Evolutionary conservation across 1,139 yeast genomes (phyloP).

Genomic region (Candida freyschussii): DNA sequence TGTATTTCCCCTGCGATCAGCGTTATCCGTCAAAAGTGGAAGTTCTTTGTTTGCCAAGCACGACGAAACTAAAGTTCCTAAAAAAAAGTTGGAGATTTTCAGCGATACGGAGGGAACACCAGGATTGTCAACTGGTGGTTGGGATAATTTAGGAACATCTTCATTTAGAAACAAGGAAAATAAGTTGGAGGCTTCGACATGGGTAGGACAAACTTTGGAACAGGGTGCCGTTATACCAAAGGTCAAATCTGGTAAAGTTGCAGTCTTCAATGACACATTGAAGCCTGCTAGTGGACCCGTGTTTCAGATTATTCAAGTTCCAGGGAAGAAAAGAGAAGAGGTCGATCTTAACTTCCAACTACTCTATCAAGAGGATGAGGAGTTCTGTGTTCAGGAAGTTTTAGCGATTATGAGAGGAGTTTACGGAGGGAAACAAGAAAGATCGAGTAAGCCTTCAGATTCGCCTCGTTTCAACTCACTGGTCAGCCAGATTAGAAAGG

Average conservation of each 20-base stretch:
- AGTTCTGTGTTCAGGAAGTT: conserved; percentile 58
- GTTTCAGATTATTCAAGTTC: conserved; percentile 44
- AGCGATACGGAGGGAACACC: conserved; percentile 16
- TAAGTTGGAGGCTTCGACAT: conserved; percentile 47
- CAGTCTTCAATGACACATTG: conserved; percentile 40
- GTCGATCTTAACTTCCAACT: conserved; percentile 59
- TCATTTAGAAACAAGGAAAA: conserved; percentile 63
- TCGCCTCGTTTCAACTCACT: conserved; percentile 5
- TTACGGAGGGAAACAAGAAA: conserved; percentile 7
- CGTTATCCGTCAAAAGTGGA: conserved; percentile 22
- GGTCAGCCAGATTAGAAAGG: conserved; percentile 1
- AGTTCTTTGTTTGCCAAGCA: conserved; percentile 27
- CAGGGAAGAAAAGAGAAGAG: conserved; percentile 62
- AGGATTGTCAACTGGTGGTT: conserved; percentile 28
- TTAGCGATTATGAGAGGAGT: conserved; percentile 43
- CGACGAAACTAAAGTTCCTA: conserved; percentile 14
- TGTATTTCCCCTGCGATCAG: conserved; percentile 24
- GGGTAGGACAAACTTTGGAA: conserved; percentile 59
- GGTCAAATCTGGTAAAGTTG: conserved; percentile 27
- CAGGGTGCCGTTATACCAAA: conserved; percentile 29
- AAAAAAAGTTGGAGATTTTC: conserved; percentile 21
- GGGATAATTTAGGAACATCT: conserved; percentile 51
- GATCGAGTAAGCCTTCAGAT: neutral
- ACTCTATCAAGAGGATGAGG: conserved; percentile 49
- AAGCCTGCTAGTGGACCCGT: conserved; percentile 30